Evolutionary conservation across 495 filamentous ascomycete genomes (phyloP), one percentile per base, ranked within the genome.

Genomic region (Penicillium canariense): DNA sequence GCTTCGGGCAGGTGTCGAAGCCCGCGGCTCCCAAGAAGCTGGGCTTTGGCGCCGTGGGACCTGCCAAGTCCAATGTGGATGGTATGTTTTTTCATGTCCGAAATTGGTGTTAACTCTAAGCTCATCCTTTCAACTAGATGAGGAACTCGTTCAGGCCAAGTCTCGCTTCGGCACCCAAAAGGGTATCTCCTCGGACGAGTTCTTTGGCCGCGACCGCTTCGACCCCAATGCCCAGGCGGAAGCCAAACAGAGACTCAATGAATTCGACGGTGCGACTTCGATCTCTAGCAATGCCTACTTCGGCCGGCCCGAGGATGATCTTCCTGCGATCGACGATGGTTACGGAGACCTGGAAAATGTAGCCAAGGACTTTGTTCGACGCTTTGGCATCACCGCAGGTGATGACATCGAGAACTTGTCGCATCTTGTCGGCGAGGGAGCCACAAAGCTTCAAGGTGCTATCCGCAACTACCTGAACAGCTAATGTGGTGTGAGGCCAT

Each of bases 261-360:
- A 91, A 18, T 98, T 98, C 67, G 94, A 97, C 67, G 89, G 94
- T 40, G 94, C 94, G 10, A 87, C 86, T 9, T 72, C 90, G 46
- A 98, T 98, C 68, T 96, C 91, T 10, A 94, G 89, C 46, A 97
- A 97, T 73, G 87, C 87, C 53, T 98, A 97, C 77, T 98, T 98
- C 71, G 94, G 94, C 50, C 87, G 91, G 27, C 86, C 91, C 8
- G 85, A 88, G 63, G 90, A 96, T 45, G 86, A 85, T 26, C 56
- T 74, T 20, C 68, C 71, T 17, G 72, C 64, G 0, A 84, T 85
- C 25, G 87, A 90, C 30, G 78, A 81, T 55, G 79, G 73, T 0
- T 95, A 96, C 56, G 89, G 91, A 14, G 91, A 96, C 63, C 71
- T 98, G 51, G 94, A 98, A 71, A 77, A 71, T n/a, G 90, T 90